Conservation (phyloP, 495 filamentous ascomycete genomes). For the Penicillium roqueforti region DNA sequence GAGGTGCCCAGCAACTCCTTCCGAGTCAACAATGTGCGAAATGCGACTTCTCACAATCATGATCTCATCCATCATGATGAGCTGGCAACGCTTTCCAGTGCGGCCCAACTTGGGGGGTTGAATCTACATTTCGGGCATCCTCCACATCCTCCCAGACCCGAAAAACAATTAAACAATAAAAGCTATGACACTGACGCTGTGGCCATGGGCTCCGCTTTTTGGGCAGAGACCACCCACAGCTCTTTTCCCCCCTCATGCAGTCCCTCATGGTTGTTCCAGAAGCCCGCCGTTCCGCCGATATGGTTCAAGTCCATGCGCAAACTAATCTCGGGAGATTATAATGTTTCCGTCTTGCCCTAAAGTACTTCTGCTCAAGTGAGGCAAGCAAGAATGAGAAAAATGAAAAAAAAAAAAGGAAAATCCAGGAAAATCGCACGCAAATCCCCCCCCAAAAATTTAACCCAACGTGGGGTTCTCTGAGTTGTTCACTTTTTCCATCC, state of each 20-base stretch:
- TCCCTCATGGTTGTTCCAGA: conserved; percentile 21
- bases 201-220: conserved; percentile 14
- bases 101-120: conserved; percentile 11
- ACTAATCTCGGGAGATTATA: conserved; percentile 13
- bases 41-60: conserved; percentile 5
- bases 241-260: conserved; percentile 15
- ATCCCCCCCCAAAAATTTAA: conserved; percentile 14
- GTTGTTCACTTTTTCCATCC: conserved; percentile 30
- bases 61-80: conserved; percentile 27
- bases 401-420: conserved; percentile 1
- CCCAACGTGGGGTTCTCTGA: conserved; percentile 29
- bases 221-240: conserved; percentile 17
- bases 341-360: neutral
- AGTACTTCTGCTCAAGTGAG: conserved; percentile 1
- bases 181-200: conserved; percentile 15
- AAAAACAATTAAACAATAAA: conserved; percentile 11
- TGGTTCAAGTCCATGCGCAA: conserved; percentile 18
- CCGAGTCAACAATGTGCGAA: neutral
- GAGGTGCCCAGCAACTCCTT: conserved; percentile 1
- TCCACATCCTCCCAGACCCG: neutral
- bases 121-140: conserved; percentile 3
- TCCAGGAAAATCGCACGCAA: neutral
- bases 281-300: conserved; percentile 19
- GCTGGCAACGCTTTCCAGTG: conserved; percentile 27
- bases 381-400: neutral